Base-by-base conservation (phyloP, 345 rosid species). In the Laguncularia racemosa region DNA sequence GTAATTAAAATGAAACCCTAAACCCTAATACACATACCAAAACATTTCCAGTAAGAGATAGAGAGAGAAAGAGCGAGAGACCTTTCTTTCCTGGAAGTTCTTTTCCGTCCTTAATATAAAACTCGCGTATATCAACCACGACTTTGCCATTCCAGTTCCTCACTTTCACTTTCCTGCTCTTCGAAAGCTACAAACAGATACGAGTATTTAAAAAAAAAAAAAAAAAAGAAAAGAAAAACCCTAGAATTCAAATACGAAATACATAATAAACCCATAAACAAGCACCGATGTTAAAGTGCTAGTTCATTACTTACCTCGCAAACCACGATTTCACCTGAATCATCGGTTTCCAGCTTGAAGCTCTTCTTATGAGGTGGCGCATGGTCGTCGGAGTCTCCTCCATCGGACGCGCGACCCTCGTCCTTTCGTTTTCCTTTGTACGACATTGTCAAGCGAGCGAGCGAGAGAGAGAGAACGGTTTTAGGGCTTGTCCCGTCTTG, bases 121-220 rank as follows among this genome's bases (percentile, higher is more conserved):
- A 89, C 78, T 93, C 99, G 55, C 97, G 96, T 66, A 93, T 85
- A 59, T 93, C 96, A 43, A 93, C 77, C 81, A 88, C 81, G 20
- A 85, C 72, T 56, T 58, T 80, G 12, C 96, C 97, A 33, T 85
- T 76, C 95, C 91, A 93, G 57, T 76, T 80, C 83, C 96, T 72
- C 63, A 93, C 97, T 13, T 88, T 59, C 26, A 93, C 91, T 71
- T 88, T 87, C 76, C 96, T 71, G 50, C 79, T 93, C 83, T 79
- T 89, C 20, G 97, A 85, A 56, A 92, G 72, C 97, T 91, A 68
- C 67, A 53, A 63, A 44, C 58, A 44, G 19, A 10, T 47, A 50
- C 54, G 26, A 17, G 16, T 38, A 19, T 13, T 18, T 49, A 47
- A 9, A 38, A 64, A 69, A 64, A 57, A 70, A 71, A 44, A 59